Percentiles rank a stretch among this genome's conserved stretches.
Conservation (phyloP, 805 yeast genomes). For the Brettanomyces sp. region DNA sequence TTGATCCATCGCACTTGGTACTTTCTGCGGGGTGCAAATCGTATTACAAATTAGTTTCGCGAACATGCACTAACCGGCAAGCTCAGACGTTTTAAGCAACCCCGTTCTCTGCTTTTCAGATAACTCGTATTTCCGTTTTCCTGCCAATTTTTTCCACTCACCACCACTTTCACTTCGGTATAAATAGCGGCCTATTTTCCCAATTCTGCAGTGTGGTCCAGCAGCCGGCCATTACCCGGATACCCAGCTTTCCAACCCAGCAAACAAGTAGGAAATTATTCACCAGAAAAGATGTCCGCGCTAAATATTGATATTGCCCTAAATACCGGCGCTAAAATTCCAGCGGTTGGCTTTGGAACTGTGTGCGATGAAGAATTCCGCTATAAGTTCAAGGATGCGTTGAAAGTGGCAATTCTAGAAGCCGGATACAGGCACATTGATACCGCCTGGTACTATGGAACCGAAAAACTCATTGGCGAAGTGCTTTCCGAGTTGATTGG, state of each 20-base stretch:
- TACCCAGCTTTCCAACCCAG: too few species aligned
- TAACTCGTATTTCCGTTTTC: not conserved
- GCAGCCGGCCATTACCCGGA: too few species aligned
- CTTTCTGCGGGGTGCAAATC: too few species aligned
- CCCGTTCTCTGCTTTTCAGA: not conserved
- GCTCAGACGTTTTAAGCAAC: too few species aligned
- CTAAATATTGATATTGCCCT: slow-evolving; percentile 26
- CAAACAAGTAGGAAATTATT: too few species aligned
- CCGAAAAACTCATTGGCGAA: slow-evolving; percentile 34
- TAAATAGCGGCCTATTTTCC: too few species aligned
- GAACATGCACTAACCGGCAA: too few species aligned
- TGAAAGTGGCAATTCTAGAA: slow-evolving; percentile 21
- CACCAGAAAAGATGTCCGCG: slow-evolving; percentile 6
- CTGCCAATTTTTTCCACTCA: not conserved
- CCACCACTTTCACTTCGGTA: too few species aligned
- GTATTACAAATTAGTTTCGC: too few species aligned
- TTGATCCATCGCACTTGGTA: too few species aligned
- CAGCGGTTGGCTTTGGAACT: slow-evolving; percentile 71
- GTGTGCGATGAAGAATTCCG: slow-evolving; percentile 9
- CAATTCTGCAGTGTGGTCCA: too few species aligned
- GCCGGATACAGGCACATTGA: slow-evolving; percentile 43
- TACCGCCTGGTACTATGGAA: slow-evolving; percentile 42
- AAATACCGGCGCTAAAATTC: slow-evolving; percentile 57
- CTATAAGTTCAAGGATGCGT: slow-evolving; percentile 11
- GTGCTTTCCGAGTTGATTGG: slow-evolving; percentile 38